A percentile compares a stretch with the other conserved stretches of the same genome.
Conservation (phyloP, 2,329 filamentous ascomycete genomes). For the Pyrenophora teres region DNA sequence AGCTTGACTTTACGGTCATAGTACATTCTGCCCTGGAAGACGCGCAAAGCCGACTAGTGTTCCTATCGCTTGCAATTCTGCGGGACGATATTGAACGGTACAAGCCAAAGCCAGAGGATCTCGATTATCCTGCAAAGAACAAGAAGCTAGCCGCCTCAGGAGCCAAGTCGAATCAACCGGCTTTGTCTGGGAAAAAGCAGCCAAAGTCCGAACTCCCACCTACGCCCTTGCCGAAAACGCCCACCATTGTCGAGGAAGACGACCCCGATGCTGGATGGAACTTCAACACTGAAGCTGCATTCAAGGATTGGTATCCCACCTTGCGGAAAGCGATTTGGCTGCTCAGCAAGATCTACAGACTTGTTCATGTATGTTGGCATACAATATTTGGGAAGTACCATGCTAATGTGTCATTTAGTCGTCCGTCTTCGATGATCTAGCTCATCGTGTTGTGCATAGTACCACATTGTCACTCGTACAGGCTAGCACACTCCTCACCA, state of each 20-base stretch:
- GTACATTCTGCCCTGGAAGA: conserved; percentile 70
- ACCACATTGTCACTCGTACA: conserved; percentile 82
- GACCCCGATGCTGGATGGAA: conserved; percentile 57
- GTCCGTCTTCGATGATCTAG: conserved; percentile 72
- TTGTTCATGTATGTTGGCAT: conserved; percentile 62
- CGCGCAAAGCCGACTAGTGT: conserved; percentile 69
- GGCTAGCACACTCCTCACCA: conserved; percentile 72
- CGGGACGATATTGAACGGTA: conserved; percentile 70
- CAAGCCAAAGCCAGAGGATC: conserved; percentile 66
- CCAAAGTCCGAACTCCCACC: conserved; percentile 46
- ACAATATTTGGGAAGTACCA: neutral
- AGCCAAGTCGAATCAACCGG: conserved; percentile 49
- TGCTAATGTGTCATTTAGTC: conserved; percentile 51
- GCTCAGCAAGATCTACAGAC: conserved; percentile 69
- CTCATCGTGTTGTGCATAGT: conserved; percentile 84
- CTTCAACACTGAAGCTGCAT: conserved; percentile 61
- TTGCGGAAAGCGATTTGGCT: conserved; percentile 70
- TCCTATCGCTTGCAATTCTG: conserved; percentile 66
- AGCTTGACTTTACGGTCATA: conserved; percentile 65
- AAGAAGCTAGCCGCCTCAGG: conserved; percentile 50
- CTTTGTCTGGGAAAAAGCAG: conserved; percentile 59
- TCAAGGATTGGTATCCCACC: conserved; percentile 69
- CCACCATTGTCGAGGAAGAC: conserved; percentile 58
- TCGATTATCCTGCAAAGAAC: conserved; percentile 65
- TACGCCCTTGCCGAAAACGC: conserved; percentile 52